A percentile compares a stretch with the other conserved stretches of the same genome.
These are phyloP conservation scores for Karstenula rhodostoma DNA, from an alignment of 2,329 filamentous ascomycete genomes.

Conservation along the genomic window DNA sequence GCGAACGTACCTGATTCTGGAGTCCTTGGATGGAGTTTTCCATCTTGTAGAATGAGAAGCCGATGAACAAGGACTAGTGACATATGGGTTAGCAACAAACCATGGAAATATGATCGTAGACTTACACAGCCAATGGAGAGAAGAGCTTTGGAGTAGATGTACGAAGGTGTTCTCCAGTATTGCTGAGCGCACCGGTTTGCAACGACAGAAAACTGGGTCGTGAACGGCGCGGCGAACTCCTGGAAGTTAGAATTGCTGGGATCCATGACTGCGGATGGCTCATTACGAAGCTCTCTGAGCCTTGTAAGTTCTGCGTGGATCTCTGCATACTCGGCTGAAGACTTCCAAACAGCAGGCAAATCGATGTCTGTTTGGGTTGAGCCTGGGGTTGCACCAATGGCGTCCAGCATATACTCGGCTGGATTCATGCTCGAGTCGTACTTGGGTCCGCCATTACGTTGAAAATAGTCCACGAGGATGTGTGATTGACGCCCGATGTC, in stretches of 20 bases:
- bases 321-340: conserved; percentile 55
- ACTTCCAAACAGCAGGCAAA: conserved; percentile 60
- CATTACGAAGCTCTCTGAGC: conserved; percentile 35
- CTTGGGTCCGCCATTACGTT: conserved; percentile 70
- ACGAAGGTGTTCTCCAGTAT: conserved; percentile 89
- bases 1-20: conserved; percentile 68
- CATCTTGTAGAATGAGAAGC: conserved; percentile 79
- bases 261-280: conserved; percentile 50
- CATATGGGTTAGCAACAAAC: not conserved
- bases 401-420: conserved; percentile 78
- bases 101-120: not conserved
- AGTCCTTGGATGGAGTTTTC: conserved; percentile 77
- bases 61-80: conserved; percentile 72
- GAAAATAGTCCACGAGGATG: conserved; percentile 76
- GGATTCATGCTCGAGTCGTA: conserved; percentile 77
- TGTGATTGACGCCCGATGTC: conserved; percentile 76
- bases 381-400: conserved; percentile 62
- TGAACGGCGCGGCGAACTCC: conserved; percentile 83
- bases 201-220: conserved; percentile 71
- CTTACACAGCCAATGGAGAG: conserved; percentile 67
- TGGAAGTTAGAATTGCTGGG: conserved; percentile 65
- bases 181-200: conserved; percentile 82
- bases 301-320: conserved; percentile 55
- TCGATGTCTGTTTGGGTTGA: conserved; percentile 57
- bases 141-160: conserved; percentile 83